Base-by-base conservation (phyloP, 768 basidiomycete species). In the Amanita jacksonii region DNA sequence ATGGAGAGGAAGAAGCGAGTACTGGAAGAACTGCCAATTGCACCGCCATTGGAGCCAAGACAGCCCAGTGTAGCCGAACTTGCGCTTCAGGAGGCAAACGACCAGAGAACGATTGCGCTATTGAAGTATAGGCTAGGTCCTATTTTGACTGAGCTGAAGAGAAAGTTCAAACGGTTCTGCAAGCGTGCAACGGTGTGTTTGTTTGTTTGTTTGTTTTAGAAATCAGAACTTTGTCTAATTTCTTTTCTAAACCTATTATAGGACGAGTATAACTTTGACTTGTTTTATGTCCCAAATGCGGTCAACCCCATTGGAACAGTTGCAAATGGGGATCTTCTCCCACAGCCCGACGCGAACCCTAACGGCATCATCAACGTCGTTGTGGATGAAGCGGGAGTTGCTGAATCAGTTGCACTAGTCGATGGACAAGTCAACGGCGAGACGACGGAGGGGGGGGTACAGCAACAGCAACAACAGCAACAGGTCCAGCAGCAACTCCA, bases 51-150 rank as follows among this genome's bases (percentile, higher is more conserved):
- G 27, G 85, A 92, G 46, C 92, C 94, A 0, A 69, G 86, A 37
- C 72, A 82, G 51, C 91, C 84, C 0, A 82, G 81, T 2, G 79
- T 75, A 0, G 83, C 85, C 0, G 93, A 97, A 60, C 61, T 97
- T 31, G 82, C 84, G 0, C 50, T 79, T 37, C 90, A 94, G 57
- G 76, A 78, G 48, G 88, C 91, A 61, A 85, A 70, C 47, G 94
- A 99, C 55, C 73, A 79, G 52, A 72, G 74, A 49, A 68, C 81
- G 20, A 70, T 89, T 41, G 87, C 90, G 35, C 62, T 92, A 53
- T 67, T 99, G 52, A 87, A 90, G 61, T 87, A 82, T 55, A 77
- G 89, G n/a, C 72, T 98, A n/a, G 86, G 87, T 1, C 86, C 86
- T 1, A 82, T 98, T 39, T 64, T 98, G 41, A 76, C 75, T 2